Percentiles rank a stretch among this genome's conserved stretches.
Conservation (phyloP, 495 filamentous ascomycete genomes). For the Aspergillus sclerotioniger region DNA sequence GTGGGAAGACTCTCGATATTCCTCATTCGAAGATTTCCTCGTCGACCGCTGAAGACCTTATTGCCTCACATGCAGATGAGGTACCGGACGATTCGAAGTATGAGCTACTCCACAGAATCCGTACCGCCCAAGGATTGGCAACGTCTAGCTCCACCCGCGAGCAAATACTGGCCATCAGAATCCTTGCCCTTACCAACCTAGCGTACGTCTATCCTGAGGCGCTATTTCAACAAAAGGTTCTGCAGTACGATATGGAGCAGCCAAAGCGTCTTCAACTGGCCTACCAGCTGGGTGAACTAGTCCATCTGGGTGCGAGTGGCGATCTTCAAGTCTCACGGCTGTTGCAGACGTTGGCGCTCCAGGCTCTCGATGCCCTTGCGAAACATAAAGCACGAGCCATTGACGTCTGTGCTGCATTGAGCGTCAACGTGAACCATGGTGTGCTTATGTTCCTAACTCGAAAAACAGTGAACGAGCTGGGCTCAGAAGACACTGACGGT, state of each 20-base stretch:
- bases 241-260: conserved; percentile 87
- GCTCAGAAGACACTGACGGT: conserved; percentile 52
- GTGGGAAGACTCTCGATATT: conserved; percentile 68
- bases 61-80: conserved; percentile 60
- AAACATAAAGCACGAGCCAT: conserved; percentile 71
- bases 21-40: conserved; percentile 61
- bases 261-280: conserved; percentile 84
- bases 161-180: conserved; percentile 73
- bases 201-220: conserved; percentile 82
- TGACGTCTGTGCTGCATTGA: conserved; percentile 83
- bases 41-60: conserved; percentile 62
- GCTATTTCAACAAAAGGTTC: conserved; percentile 76
- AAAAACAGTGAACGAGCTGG: conserved; percentile 81
- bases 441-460: conserved; percentile 91
- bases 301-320: conserved; percentile 70
- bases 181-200: conserved; percentile 88
- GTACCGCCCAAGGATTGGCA: conserved; percentile 74
- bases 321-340: conserved; percentile 63
- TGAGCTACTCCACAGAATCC: conserved; percentile 79
- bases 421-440: conserved; percentile 92
- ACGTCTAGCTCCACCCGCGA: conserved; percentile 64
- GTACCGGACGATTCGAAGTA: conserved; percentile 74
- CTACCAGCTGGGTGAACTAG: conserved; percentile 87
- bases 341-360: conserved; percentile 80
- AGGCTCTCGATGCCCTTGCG: conserved; percentile 75